These are phyloP conservation scores for Oryza nivara DNA, from an alignment of 176 grass and related monocot species.

Conservation along the genomic window DNA sequence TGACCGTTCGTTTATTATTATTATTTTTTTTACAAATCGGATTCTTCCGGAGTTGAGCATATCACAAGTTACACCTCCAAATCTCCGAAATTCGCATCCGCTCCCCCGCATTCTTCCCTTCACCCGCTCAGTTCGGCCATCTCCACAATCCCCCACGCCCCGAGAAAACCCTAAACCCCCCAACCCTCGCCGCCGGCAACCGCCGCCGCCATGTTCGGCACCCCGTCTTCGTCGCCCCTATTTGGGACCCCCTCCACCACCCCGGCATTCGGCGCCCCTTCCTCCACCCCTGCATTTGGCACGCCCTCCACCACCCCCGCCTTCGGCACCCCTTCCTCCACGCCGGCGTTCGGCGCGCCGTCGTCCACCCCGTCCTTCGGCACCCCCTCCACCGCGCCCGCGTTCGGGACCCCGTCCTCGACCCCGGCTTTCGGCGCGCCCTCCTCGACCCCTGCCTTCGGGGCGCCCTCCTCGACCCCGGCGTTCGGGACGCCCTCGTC, in stretches of 20 bases:
- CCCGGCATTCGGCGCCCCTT: conserved; percentile 41
- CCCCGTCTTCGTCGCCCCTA: not conserved
- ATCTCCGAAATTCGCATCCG: not conserved
- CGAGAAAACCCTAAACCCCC: conserved; percentile 38
- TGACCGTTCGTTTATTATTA: no score
- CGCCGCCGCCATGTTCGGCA: conserved; percentile 37
- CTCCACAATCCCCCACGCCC: not conserved
- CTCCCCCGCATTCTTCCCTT: not conserved
- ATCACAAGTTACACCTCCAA: not conserved
- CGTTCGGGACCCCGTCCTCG: conserved; percentile 35
- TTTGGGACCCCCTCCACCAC: conserved; percentile 39
- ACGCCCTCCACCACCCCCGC: conserved; percentile 1
- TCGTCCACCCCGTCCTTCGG: conserved; percentile 20
- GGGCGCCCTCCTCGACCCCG: conserved; percentile 35
- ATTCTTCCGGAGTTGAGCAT: not conserved
- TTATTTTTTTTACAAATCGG: no score
- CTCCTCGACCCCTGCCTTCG: conserved; percentile 42
- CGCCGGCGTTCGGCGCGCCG: conserved; percentile 37
- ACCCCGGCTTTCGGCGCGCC: conserved; percentile 29
- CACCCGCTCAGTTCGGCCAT: not conserved
- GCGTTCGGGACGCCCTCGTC: conserved; percentile 52
- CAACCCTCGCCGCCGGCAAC: conserved; percentile 35
- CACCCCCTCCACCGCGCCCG: not conserved
- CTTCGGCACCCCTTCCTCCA: conserved; percentile 31
- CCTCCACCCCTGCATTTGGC: conserved; percentile 14